Conservation (phyloP, 257 asterid species). For the Gentiana macrophylla region DNA sequence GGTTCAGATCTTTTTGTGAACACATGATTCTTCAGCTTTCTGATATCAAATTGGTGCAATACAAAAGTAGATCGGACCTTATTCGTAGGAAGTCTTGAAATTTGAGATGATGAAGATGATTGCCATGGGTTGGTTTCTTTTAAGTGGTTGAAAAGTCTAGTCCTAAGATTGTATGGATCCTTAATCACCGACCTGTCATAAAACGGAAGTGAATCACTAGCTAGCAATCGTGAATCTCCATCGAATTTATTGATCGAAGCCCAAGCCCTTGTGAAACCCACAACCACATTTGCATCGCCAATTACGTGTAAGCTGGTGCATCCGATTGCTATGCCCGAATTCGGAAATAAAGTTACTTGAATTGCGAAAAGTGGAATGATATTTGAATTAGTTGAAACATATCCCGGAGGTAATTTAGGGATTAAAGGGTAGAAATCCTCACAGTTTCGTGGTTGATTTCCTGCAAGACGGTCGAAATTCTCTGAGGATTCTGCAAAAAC, state of each 20-base stretch:
- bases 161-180: constrained; percentile 24
- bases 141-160: constrained; percentile 14
- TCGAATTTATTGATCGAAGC: constrained; percentile 4
- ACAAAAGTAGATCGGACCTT: constrained; percentile 12
- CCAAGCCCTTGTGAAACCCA: constrained; percentile 33
- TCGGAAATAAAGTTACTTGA: constrained; percentile 38
- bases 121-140: neutral
- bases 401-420: constrained; percentile 23
- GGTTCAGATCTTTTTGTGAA: neutral
- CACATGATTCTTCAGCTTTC: constrained; percentile 8
- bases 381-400: constrained; percentile 9
- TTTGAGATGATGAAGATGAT: neutral
- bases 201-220: constrained; percentile 12
- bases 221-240: constrained; percentile 6
- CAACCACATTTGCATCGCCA: constrained; percentile 31
- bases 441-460: constrained; percentile 22
- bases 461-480: constrained; percentile 22
- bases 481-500: constrained; percentile 15
- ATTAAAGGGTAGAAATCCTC: constrained; percentile 23
- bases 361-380: constrained; percentile 21
- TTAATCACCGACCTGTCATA: constrained; percentile 30
- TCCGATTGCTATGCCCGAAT: constrained; percentile 32
- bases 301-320: constrained; percentile 23
- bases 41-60: neutral
- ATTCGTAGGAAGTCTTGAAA: neutral